A percentile compares a stretch with the other conserved stretches of the same genome.
Conservation (phyloP, 805 yeast genomes). For the Ogataea neopini region DNA sequence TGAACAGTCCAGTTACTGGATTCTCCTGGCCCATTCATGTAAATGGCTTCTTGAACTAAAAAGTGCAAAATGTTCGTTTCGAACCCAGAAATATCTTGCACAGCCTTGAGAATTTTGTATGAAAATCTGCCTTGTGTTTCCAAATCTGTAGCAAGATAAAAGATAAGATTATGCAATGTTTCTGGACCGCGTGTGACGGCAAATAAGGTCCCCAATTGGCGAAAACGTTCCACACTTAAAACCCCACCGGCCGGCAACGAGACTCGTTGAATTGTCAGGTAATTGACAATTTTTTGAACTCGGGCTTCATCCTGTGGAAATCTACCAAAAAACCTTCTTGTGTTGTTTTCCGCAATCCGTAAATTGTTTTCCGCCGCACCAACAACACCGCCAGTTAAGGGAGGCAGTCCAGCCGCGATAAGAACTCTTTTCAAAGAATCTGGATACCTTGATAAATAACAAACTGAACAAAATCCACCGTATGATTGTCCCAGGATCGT, state of each 20-base stretch:
- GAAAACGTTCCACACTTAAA: conserved; percentile 52
- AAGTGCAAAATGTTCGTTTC: conserved; percentile 58
- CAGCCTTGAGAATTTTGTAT: conserved; percentile 35
- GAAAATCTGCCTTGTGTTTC: conserved; percentile 38
- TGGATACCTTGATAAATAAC: conserved; percentile 49
- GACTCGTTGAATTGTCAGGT: conserved; percentile 34
- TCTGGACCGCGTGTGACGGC: conserved; percentile 56
- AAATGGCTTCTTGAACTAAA: conserved; percentile 59
- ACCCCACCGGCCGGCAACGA: conserved; percentile 52
- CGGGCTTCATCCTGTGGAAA: conserved; percentile 47
- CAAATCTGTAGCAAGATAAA: conserved; percentile 43
- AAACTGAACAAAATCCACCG: conserved; percentile 54
- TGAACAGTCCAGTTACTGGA: conserved; percentile 52
- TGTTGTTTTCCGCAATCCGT: conserved; percentile 47
- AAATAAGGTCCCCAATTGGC: conserved; percentile 51
- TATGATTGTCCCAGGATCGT: conserved; percentile 55
- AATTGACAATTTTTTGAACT: conserved; percentile 40
- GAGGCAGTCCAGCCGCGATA: conserved; percentile 62
- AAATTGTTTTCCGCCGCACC: conserved; percentile 53
- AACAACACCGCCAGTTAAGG: conserved; percentile 43
- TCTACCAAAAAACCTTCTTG: conserved; percentile 46
- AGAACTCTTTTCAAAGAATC: conserved; percentile 43
- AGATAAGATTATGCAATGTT: conserved; percentile 44
- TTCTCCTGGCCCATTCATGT: conserved; percentile 44
- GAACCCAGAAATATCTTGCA: conserved; percentile 42